Evolutionary conservation across 2,329 filamentous ascomycete species (phyloP).

Genomic region (Phyllosticta ampelicida): DNA sequence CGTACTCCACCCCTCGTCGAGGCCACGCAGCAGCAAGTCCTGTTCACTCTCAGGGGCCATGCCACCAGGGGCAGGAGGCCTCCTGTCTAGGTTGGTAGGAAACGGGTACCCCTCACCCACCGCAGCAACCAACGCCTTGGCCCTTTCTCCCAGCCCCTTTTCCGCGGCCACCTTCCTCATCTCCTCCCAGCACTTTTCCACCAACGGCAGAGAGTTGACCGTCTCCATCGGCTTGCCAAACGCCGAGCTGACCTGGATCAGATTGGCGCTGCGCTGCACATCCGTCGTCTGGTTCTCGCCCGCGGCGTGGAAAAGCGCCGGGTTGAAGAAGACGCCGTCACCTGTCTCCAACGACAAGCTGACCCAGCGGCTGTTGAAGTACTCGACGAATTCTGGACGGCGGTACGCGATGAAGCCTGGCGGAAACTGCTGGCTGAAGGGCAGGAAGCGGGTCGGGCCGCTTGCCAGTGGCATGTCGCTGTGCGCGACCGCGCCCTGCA

Average conservation of each 20-base stretch:
- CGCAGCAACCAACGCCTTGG: conserved; percentile 40
- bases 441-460: conserved; percentile 51
- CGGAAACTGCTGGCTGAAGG: conserved; percentile 48
- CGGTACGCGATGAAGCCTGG: conserved; percentile 50
- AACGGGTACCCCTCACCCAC: conserved; percentile 52
- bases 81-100: conserved; percentile 49
- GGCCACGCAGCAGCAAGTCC: conserved; percentile 36
- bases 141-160: conserved; percentile 30
- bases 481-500: conserved; percentile 55
- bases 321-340: conserved; percentile 55
- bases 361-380: conserved; percentile 44
- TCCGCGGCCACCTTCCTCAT: conserved; percentile 18
- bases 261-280: conserved; percentile 47
- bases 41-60: conserved; percentile 53
- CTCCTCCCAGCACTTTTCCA: conserved; percentile 37
- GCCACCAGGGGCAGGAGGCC: conserved; percentile 44
- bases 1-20: conserved; percentile 33
- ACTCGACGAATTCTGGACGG: conserved; percentile 40
- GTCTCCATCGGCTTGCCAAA: conserved; percentile 56
- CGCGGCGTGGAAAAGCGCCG: conserved; percentile 52
- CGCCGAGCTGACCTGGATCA: conserved; percentile 51
- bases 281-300: conserved; percentile 43
- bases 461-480: conserved; percentile 47
- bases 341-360: conserved; percentile 43
- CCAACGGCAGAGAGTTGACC: conserved; percentile 41